Base-by-base conservation (phyloP, 2,329 filamentous ascomycete genomes). In the Fusarium sp. region DNA sequence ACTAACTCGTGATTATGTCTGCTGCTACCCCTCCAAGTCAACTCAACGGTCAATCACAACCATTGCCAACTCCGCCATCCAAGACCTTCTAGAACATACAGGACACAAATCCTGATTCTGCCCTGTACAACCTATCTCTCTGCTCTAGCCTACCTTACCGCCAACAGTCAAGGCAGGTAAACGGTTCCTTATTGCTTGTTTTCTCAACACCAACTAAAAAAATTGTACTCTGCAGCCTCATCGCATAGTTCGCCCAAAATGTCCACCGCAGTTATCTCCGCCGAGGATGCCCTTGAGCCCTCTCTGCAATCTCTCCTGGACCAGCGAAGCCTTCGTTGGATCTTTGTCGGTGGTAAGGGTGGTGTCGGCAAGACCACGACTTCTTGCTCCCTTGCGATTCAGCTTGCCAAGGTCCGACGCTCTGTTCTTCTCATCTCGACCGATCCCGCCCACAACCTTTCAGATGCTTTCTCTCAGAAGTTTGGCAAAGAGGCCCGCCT, bases 331-430 rank as follows among this genome's bases (percentile, higher is more conserved):
- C 91, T 99, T 63, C 94, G 96, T 82, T 99, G 96, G 96, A 97
- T 99, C 85, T 99, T 99, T 80, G 96, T 99, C 69, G 96, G 96
- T 80, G 96, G 96, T 76, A 99, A 99, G 86, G 96, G 96, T 80
- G 96, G 96, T 82, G 96, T 99, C 51, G 96, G 96, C 83, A 99
- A 99, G 88, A 99, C 96, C 35, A 99, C 96, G n/a, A 99, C 96
- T 22, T 98, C 96, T 13, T 99, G 96, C 86, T 98, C 96, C 15
- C 93, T 99, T 75, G 96, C 96, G 74, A 98, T 99, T 82, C 96
- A 99, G 85, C 94, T 99, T 75, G 95, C 96, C 79, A 95, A 93
- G 84, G 94, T 95, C 79, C 94, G 96, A 84, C 96, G 96, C 85
- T 97, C 94, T 71, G 96, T 99, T 70, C 91, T 99, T 66, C 92